Conservation (phyloP, 2,329 filamentous ascomycete species). For the Kalaharituber pfeilii region DNA sequence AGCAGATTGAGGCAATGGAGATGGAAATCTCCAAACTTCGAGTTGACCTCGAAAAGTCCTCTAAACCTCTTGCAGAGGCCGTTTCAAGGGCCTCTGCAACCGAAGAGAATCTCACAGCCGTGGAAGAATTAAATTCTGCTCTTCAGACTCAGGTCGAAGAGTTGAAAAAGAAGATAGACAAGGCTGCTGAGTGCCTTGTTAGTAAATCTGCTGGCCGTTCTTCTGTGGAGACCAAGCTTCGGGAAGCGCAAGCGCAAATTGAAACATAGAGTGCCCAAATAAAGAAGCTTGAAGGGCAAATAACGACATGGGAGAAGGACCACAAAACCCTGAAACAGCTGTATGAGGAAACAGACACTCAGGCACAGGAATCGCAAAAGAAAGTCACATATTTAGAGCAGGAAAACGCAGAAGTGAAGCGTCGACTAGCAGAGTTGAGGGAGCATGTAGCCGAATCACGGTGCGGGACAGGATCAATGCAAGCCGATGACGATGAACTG, state of each 20-base stretch:
- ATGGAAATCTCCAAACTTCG: conserved; percentile 17
- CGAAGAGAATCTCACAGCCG: conserved; percentile 1
- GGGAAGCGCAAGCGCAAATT: conserved; percentile 1
- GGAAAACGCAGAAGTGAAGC: conserved; percentile 6
- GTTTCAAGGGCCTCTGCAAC: background rate
- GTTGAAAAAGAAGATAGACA: conserved; percentile 6
- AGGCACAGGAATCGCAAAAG: conserved; percentile 7
- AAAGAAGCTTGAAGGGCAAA: conserved; percentile 4
- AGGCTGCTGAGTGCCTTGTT: background rate
- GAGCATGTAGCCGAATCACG: background rate
- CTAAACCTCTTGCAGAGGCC: background rate
- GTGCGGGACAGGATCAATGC: conserved; percentile 7
- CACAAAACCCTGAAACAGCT: conserved; percentile 13
- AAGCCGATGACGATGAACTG: conserved; percentile 12
- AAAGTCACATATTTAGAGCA: background rate
- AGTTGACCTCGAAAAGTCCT: conserved; percentile 11
- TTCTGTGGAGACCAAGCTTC: conserved; percentile 2
- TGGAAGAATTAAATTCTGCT: background rate
- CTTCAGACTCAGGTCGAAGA: conserved; percentile 6
- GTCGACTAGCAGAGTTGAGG: conserved; percentile 3
- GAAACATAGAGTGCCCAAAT: background rate
- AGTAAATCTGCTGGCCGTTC: conserved; percentile 1
- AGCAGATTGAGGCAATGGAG: conserved; percentile 18
- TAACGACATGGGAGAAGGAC: conserved; percentile 11
- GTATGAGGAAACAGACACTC: conserved; percentile 13